Conservation (phyloP, 1,139 yeast species). For the Fermentozyma sake region DNA sequence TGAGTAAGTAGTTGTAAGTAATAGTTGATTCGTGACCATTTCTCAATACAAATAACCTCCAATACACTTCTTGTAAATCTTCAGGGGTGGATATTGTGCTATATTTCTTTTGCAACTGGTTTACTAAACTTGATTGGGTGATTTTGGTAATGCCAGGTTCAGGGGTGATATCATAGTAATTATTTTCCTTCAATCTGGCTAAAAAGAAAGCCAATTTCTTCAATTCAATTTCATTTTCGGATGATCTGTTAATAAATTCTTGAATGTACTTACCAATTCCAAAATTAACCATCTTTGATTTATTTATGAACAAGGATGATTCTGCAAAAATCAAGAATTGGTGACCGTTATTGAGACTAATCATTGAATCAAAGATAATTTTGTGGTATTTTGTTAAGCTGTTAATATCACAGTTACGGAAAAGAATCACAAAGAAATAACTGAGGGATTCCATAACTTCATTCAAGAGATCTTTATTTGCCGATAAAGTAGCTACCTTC, state of each 20-base stretch:
- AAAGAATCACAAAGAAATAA: constrained; percentile 41
- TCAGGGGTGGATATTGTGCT: constrained; percentile 10
- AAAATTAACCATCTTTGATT: constrained; percentile 43
- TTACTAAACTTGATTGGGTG: constrained; percentile 9
- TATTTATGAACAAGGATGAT: constrained; percentile 36
- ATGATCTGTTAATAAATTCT: constrained; percentile 39
- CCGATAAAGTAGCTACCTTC: constrained; percentile 5
- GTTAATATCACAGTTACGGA: constrained; percentile 59
- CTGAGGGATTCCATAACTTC: constrained; percentile 27
- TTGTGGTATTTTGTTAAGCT: constrained; percentile 46
- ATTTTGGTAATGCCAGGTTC: constrained; percentile 11
- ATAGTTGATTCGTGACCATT: constrained; percentile 11
- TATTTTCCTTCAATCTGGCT: constrained; percentile 18
- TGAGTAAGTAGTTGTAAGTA: constrained; percentile 8
- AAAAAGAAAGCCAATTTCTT: constrained; percentile 43
- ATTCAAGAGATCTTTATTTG: constrained; percentile 11
- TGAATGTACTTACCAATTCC: constrained; percentile 46
- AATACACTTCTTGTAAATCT: constrained; percentile 29
- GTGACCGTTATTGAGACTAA: constrained; percentile 24
- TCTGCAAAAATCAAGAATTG: constrained; percentile 50
- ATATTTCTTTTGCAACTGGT: constrained; percentile 9
- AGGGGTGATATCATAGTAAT: constrained; percentile 10
- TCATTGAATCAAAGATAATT: constrained; percentile 32
- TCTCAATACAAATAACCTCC: constrained; percentile 33
- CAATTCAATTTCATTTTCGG: constrained; percentile 20